Evolutionary conservation across 306 rosid species (phyloP), one percentile per base, ranked within the genome.

Genomic region (Phaseolus lunatus): DNA sequence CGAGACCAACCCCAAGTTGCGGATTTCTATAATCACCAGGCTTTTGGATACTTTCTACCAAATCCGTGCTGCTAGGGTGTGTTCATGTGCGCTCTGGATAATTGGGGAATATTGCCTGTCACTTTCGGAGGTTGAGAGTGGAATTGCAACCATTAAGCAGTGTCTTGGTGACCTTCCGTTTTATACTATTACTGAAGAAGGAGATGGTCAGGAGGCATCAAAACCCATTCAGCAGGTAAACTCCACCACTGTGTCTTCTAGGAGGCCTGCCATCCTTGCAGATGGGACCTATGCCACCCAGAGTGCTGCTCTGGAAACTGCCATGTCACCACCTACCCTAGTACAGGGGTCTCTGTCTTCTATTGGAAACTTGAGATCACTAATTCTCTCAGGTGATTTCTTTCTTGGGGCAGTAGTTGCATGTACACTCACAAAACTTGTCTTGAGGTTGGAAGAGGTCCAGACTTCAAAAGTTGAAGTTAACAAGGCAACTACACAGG

Each of bases 201-300:
- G 89, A 49, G 98, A 91, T 43, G 86, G 82, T 26, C 97, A 87
- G 54, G 97, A 92, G 16, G 24, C 87, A 80, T 75, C 90, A 0
- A 91, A 89, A 82, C 84, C 70, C 20, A 59, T 86, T 2, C 91
- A 81, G 79, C 96, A 84, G 39, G 83, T 89, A 11, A 91, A 57
- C 84, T 75, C 99, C 9, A 72, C 92, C 73, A 84, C 91, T 0
- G 82, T 93, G 59, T 96, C 99, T 35, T 96, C 99, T 44, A 89
- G 96, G 84, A 86, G 99, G 87, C 99, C 99, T 1, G 98, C 96
- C 0, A 83, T 93, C 77, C 98, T 96, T 37, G 94, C 99, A 0
- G 99, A 96, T 54, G 99, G 99, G 68, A 96, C 99, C 70, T 96
- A 96, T 88, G 99, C 99, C 49, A 96, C 99, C 56, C 99, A 96